These are phyloP conservation scores for Colletotrichum coccodes DNA, from an alignment of 2,329 filamentous ascomycete genomes.

Conservation along the genomic window DNA sequence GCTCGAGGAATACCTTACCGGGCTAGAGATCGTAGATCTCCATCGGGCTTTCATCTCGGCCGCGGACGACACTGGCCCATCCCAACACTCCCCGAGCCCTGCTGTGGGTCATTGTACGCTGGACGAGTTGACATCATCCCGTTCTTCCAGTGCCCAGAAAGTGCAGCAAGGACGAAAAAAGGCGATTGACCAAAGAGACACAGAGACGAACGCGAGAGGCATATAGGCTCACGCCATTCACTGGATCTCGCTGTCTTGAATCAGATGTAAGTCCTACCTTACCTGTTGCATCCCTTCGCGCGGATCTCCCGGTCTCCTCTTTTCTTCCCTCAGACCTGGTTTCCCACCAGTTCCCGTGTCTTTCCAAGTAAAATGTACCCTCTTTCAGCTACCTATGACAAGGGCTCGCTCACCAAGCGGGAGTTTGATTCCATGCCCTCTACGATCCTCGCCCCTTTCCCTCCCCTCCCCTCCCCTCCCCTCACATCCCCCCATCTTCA, in stretches of 20 bases:
- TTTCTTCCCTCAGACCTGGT: background rate
- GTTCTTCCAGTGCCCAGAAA: background rate
- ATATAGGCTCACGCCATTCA: background rate
- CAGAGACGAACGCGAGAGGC: background rate
- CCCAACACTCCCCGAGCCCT: conserved; percentile 9
- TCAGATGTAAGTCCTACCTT: conserved; percentile 1
- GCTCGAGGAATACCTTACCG: background rate
- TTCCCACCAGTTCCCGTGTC: conserved; percentile 11
- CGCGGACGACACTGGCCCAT: conserved; percentile 14
- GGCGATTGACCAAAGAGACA: background rate
- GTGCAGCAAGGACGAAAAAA: background rate
- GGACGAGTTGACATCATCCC: background rate
- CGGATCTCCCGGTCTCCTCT: conserved; percentile 32
- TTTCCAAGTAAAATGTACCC: background rate
- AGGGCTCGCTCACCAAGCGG: background rate
- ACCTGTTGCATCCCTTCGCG: conserved; percentile 9
- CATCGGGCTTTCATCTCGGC: conserved; percentile 25
- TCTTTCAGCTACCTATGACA: background rate
- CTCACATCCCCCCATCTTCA: background rate
- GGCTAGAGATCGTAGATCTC: conserved; percentile 9
- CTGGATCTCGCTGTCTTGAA: background rate
- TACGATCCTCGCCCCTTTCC: background rate
- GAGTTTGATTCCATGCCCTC: background rate
- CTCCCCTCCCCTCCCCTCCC: background rate
- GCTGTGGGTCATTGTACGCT: conserved; percentile 12